Percentiles rank a stretch among this genome's conserved stretches.
Evolutionary conservation across 179 eudicot genomes (phyloP).

Genomic region (Spergularia azorica): DNA sequence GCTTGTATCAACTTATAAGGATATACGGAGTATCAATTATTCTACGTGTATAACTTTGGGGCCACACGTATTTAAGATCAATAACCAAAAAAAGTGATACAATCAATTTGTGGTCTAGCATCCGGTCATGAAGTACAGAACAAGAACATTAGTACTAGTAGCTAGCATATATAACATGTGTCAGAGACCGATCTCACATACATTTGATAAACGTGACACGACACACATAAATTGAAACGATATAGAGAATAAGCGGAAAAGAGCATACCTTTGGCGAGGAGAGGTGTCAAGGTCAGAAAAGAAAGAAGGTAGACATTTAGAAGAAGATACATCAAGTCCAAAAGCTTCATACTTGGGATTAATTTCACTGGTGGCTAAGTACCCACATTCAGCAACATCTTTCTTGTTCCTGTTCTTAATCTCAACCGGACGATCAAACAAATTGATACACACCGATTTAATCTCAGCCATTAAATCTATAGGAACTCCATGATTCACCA

Average conservation of each 20-base stretch:
- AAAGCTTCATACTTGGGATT: constrained; percentile 66
- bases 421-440: constrained; percentile 58
- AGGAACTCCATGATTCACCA: constrained; percentile 55
- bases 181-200: no score
- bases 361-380: constrained; percentile 37
- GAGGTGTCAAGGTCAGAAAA: constrained; percentile 52
- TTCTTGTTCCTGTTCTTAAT: constrained; percentile 49
- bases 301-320: constrained; percentile 42
- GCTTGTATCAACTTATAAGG: no score
- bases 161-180: no score
- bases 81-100: no score
- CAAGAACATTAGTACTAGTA: no score
- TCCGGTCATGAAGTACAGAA: no score
- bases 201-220: no score
- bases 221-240: neutral
- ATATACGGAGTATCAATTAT: no score
- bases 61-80: no score
- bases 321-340: constrained; percentile 49
- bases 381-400: constrained; percentile 55
- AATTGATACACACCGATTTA: constrained; percentile 43
- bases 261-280: constrained; percentile 55
- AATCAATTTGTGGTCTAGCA: no score
- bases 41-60: no score
- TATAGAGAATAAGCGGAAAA: no score
- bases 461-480: constrained; percentile 48